Conservation (phyloP, 768 basidiomycete genomes). For the Mycena rebaudengoi region DNA sequence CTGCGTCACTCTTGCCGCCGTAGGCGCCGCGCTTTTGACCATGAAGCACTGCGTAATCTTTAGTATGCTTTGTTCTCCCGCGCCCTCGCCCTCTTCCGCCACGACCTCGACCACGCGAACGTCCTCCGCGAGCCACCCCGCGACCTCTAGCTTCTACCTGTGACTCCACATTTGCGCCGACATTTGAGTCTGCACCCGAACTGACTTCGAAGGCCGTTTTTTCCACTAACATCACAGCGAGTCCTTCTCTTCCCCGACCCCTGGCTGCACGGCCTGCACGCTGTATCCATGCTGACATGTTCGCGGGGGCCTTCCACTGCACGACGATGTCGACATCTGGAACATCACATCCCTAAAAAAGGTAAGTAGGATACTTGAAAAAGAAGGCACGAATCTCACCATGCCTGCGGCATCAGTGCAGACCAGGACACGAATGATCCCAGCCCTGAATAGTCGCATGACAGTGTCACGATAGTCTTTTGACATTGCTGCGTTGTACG, state of each 20-base stretch:
- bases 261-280: conserved; percentile 44
- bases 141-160: neutral
- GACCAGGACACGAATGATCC: conserved; percentile 36
- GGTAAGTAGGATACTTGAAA: neutral
- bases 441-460: conserved; percentile 34
- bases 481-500: conserved; percentile 36
- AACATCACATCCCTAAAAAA: conserved; percentile 41
- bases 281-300: conserved; percentile 40
- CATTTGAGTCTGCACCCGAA: too few relatives aligned
- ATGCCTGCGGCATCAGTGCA: conserved; percentile 49
- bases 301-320: too few relatives aligned
- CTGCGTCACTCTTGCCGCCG: conserved; percentile 12
- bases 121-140: conserved; percentile 10
- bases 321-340: conserved; percentile 44
- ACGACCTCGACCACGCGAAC: conserved; percentile 8
- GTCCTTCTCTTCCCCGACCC: conserved; percentile 18
- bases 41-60: conserved; percentile 1
- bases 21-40: conserved; percentile 10
- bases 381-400: conserved; percentile 26
- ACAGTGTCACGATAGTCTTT: conserved; percentile 27
- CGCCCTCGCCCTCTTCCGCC: conserved; percentile 19
- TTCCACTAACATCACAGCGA: conserved; percentile 38
- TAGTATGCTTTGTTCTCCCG: neutral
- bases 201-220: conserved; percentile 29
- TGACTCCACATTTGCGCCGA: neutral